Conservation (phyloP, 495 filamentous ascomycete genomes). For the Podospora australis region DNA sequence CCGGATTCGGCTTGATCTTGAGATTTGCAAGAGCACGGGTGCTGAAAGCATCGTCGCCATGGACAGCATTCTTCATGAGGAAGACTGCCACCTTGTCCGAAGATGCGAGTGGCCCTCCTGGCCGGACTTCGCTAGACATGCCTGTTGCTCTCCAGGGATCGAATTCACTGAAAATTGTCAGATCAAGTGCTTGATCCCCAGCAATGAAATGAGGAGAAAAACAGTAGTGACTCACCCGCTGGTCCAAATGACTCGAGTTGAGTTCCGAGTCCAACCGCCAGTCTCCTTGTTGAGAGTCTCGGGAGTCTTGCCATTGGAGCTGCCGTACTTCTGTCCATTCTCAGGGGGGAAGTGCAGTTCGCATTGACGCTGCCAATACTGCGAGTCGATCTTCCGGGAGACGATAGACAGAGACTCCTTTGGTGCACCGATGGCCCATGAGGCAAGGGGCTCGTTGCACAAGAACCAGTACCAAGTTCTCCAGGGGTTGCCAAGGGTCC, state of each 20-base stretch:
- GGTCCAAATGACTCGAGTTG: conserved; percentile 52
- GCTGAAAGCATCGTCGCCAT: conserved; percentile 45
- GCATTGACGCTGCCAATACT: conserved; percentile 58
- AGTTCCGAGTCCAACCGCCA: conserved; percentile 49
- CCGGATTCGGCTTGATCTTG: conserved; percentile 29
- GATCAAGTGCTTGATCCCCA: too few species aligned
- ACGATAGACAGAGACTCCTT: conserved; percentile 35
- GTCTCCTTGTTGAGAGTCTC: conserved; percentile 51
- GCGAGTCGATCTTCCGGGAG: conserved; percentile 48
- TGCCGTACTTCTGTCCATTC: conserved; percentile 45
- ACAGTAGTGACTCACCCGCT: conserved; percentile 40
- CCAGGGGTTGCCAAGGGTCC: conserved; percentile 47
- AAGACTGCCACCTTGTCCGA: conserved; percentile 41
- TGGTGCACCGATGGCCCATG: conserved; percentile 45
- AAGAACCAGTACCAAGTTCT: conserved; percentile 59
- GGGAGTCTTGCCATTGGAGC: conserved; percentile 45
- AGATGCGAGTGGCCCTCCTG: conserved; percentile 47
- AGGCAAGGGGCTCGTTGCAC: conserved; percentile 52
- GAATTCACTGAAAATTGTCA: conserved; percentile 36
- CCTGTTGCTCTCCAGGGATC: conserved; percentile 55
- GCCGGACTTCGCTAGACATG: conserved; percentile 47
- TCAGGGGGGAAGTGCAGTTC: conserved; percentile 50
- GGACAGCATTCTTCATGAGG: conserved; percentile 50
- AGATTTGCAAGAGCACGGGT: conserved; percentile 28
- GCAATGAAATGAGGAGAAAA: not conserved